These are phyloP conservation scores for Zelopaecilomyces penicillatus DNA, from an alignment of 2,329 filamentous ascomycete species.

Conservation along the genomic window DNA sequence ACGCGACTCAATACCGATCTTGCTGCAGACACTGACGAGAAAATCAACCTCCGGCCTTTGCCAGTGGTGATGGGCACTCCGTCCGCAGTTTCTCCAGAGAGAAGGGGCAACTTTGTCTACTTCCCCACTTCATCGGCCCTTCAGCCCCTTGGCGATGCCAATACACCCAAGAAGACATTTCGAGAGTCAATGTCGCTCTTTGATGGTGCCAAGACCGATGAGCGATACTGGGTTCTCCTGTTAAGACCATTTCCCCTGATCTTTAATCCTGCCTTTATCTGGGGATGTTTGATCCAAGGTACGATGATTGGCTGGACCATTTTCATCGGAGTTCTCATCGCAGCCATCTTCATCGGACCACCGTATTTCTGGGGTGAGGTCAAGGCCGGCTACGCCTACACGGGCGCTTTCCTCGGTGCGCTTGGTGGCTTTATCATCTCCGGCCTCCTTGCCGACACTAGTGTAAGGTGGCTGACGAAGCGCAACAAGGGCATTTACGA, in stretches of 20 bases:
- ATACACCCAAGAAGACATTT: conserved; percentile 48
- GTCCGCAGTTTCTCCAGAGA: neutral
- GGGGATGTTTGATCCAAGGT: conserved; percentile 73
- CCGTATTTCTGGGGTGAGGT: conserved; percentile 77
- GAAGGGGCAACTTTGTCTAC: conserved; percentile 18
- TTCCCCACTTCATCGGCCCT: conserved; percentile 24
- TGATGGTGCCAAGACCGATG: conserved; percentile 73
- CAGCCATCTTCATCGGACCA: conserved; percentile 71
- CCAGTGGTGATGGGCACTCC: conserved; percentile 1
- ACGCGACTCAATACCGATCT: conserved; percentile 62
- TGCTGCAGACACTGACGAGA: conserved; percentile 22
- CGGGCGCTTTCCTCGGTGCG: conserved; percentile 76
- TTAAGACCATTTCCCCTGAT: conserved; percentile 77
- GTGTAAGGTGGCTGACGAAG: conserved; percentile 60
- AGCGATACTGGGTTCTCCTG: conserved; percentile 57
- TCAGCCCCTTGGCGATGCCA: conserved; percentile 26
- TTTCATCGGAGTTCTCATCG: conserved; percentile 76
- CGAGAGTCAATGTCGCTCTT: conserved; percentile 57
- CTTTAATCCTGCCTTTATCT: conserved; percentile 76
- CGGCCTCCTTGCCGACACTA: conserved; percentile 65
- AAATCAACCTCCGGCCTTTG: conserved; percentile 4
- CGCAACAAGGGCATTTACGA: conserved; percentile 78
- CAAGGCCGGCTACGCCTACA: conserved; percentile 78
- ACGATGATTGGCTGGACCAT: conserved; percentile 93
- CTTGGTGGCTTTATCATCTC: conserved; percentile 69